Percentiles rank a stretch among this genome's conserved stretches.
These are phyloP conservation scores for Inga oerstediana DNA, from an alignment of 306 rosid genomes.

Conservation along the genomic window DNA sequence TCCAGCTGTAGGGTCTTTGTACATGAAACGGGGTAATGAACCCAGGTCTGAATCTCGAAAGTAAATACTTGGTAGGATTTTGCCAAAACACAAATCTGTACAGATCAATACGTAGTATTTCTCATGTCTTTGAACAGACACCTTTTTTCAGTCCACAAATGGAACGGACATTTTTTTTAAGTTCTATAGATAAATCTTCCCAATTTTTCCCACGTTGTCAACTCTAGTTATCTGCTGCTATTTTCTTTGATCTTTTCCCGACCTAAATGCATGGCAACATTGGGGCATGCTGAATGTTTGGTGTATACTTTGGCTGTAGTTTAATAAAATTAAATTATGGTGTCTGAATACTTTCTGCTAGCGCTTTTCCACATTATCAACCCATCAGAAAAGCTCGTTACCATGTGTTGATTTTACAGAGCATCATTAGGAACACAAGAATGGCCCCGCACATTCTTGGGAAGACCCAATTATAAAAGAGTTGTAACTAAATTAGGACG, in stretches of 20 bases:
- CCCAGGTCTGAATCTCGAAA: conserved; percentile 52
- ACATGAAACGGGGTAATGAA: conserved; percentile 54
- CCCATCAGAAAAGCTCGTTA: neutral
- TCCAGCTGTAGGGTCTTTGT: conserved; percentile 59
- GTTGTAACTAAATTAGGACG: no score
- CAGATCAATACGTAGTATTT: conserved; percentile 31
- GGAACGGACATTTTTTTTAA: neutral
- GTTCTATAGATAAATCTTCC: neutral
- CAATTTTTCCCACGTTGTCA: neutral
- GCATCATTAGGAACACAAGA: neutral
- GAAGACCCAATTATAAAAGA: no score
- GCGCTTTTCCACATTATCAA: neutral
- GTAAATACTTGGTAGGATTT: conserved; percentile 32
- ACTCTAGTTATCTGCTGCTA: neutral
- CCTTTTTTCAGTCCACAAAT: neutral
- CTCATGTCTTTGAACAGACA: neutral
- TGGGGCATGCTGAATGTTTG: neutral
- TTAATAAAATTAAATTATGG: neutral
- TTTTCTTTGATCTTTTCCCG: neutral
- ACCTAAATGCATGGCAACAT: neutral
- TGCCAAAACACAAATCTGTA: conserved; percentile 34
- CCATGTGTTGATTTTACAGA: neutral
- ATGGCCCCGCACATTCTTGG: neutral
- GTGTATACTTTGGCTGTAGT: neutral
- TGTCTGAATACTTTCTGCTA: neutral